Evolutionary conservation across 2,329 filamentous ascomycete genomes (phyloP).

Genomic region (Aspergillus pseudoglaucus): DNA sequence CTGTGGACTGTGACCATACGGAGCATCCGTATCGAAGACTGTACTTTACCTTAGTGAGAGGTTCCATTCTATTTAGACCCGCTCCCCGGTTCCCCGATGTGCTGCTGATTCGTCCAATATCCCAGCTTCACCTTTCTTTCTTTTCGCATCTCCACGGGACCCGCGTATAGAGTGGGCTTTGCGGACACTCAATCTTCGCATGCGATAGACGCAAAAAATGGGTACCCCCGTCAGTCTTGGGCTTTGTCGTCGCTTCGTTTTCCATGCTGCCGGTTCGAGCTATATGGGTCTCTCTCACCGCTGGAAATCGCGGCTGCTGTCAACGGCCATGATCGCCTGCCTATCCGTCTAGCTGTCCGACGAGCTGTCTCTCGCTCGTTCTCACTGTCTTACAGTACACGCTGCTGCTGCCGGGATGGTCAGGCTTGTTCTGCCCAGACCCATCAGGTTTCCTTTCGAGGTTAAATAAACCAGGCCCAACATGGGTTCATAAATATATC

Average conservation of each 20-base stretch:
- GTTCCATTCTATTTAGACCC: neutral
- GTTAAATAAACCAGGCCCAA: neutral
- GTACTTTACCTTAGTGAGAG: neutral
- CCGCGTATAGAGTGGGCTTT: neutral
- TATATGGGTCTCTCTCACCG: constrained; percentile 55
- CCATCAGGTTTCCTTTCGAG: constrained; percentile 33
- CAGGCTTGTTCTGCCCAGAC: constrained; percentile 42
- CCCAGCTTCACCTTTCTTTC: no score
- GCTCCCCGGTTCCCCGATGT: neutral
- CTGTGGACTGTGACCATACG: neutral
- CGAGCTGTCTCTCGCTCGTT: constrained; percentile 51
- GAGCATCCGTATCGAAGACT: neutral
- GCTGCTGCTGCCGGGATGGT: constrained; percentile 33
- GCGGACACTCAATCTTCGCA: neutral
- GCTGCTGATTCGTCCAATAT: neutral
- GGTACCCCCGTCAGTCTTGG: neutral
- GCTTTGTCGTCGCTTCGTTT: neutral
- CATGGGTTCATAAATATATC: neutral
- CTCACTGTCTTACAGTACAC: constrained; percentile 40
- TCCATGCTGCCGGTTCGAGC: constrained; percentile 37
- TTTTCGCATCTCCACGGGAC: no score
- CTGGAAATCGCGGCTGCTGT: constrained; percentile 60
- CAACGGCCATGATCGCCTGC: constrained; percentile 54
- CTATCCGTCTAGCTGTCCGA: constrained; percentile 65
- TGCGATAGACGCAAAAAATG: neutral